A percentile compares a stretch with the other conserved stretches of the same genome.
phyloP scores from a whole-genome alignment of 1,139 yeast genomes.

The Meyerozyma athensensis region DNA sequence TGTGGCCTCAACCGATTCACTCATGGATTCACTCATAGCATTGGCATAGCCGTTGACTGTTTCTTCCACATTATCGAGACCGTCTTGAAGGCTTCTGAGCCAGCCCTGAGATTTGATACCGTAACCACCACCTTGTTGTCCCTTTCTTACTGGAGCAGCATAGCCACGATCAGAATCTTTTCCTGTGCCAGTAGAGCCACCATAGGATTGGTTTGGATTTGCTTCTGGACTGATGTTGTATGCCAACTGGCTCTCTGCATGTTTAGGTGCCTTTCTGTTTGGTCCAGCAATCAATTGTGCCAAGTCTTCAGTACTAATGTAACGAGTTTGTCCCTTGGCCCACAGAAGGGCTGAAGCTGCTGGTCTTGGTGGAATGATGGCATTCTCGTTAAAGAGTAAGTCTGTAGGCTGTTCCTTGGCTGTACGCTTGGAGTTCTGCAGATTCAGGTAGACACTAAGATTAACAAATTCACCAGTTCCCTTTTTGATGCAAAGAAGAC shows the following conservation, averaged over 20 bases:
- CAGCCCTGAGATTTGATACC: slow-evolving; percentile 29
- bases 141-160: slow-evolving; percentile 44
- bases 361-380: slow-evolving; percentile 75
- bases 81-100: slow-evolving; percentile 46
- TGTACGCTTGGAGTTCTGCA: slow-evolving; percentile 11
- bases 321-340: slow-evolving; percentile 70
- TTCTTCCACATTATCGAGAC: slow-evolving; percentile 52
- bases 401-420: slow-evolving; percentile 34
- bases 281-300: slow-evolving; percentile 58
- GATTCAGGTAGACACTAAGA: slow-evolving; percentile 31
- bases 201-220: slow-evolving; percentile 32
- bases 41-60: slow-evolving; percentile 56
- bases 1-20: slow-evolving; percentile 46
- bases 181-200: slow-evolving; percentile 13
- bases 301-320: slow-evolving; percentile 55
- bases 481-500: slow-evolving; percentile 66
- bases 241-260: slow-evolving; percentile 54
- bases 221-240: slow-evolving; percentile 49
- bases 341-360: slow-evolving; percentile 75
- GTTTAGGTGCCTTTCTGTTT: slow-evolving; percentile 49
- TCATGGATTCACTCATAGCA: slow-evolving; percentile 49
- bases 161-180: slow-evolving; percentile 34
- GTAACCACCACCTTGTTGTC: slow-evolving; percentile 12
- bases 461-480: slow-evolving; percentile 50
- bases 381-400: slow-evolving; percentile 52